phyloP scores from a whole-genome alignment of 345 rosid species.

The Pseudoturritis turrita region DNA sequence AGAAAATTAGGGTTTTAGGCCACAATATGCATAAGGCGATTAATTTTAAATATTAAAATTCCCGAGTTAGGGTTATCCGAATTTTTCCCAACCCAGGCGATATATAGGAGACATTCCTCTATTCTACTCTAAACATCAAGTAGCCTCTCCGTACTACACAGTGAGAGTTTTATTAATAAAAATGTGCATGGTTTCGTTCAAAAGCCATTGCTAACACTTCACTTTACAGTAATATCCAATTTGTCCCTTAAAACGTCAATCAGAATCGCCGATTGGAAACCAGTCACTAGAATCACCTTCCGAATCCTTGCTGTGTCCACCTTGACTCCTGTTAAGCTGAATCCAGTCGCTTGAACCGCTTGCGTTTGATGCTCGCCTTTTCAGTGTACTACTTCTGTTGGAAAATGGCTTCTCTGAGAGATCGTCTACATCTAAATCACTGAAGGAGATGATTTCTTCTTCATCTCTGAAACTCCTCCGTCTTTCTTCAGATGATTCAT shows the following conservation, averaged over 20 bases:
- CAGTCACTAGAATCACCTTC: constrained; percentile 66
- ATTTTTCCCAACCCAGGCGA: background rate
- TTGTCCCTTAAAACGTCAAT: constrained; percentile 21
- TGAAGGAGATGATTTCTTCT: constrained; percentile 51
- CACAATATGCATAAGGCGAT: too few relatives aligned
- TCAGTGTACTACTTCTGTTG: constrained; percentile 10
- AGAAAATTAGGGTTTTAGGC: too few relatives aligned
- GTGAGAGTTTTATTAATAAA: background rate
- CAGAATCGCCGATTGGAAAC: constrained; percentile 57
- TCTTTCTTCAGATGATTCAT: constrained; percentile 41
- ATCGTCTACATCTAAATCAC: constrained; percentile 57
- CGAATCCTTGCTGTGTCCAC: constrained; percentile 48
- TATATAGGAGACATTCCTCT: background rate
- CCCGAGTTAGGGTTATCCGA: background rate
- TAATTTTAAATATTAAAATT: too few relatives aligned
- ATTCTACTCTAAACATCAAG: background rate
- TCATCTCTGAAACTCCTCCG: constrained; percentile 33
- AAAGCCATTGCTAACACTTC: background rate
- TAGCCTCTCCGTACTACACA: background rate
- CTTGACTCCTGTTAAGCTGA: constrained; percentile 41
- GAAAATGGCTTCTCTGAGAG: constrained; percentile 28
- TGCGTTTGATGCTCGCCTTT: constrained; percentile 29
- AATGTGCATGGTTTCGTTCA: background rate
- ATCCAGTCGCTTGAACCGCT: constrained; percentile 64
- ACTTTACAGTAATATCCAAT: constrained; percentile 41